Percentiles rank a stretch among this genome's conserved stretches.
Conservation (phyloP, 169 alveolate species). For the Nephromyces sp. region DNA sequence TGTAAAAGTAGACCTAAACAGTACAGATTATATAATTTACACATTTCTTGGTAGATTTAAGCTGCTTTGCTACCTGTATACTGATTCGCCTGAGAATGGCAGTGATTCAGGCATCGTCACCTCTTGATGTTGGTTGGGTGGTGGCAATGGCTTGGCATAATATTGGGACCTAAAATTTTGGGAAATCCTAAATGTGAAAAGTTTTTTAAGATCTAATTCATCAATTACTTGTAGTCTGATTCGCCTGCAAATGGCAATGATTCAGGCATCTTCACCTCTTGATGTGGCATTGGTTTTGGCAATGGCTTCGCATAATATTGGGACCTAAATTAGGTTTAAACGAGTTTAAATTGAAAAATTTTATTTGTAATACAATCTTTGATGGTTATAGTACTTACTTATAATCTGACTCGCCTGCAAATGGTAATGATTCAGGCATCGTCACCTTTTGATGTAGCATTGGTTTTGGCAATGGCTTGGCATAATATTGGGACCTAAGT, state of each 20-base stretch:
- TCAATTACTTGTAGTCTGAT: constrained; percentile 31
- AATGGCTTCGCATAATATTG: not conserved
- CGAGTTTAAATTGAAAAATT: not conserved
- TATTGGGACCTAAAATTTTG: constrained; percentile 47
- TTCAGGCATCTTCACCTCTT: constrained; percentile 25
- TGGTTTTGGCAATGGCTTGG: constrained; percentile 41
- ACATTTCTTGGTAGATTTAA: constrained; percentile 27
- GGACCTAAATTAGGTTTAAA: not conserved
- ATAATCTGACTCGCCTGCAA: constrained; percentile 34
- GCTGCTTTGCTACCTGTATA: constrained; percentile 31
- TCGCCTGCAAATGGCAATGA: constrained; percentile 47
- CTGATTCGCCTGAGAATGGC: constrained; percentile 38
- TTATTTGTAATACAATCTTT: not conserved
- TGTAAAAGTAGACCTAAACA: not conserved
- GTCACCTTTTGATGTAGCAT: constrained; percentile 21
- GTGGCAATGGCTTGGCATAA: constrained; percentile 45
- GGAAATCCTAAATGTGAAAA: no score
- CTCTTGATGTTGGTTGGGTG: constrained; percentile 16
- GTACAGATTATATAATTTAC: not conserved
- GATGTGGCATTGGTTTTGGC: constrained; percentile 6
- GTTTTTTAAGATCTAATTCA: no score
- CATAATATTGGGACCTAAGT: constrained; percentile 43
- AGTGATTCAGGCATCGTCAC: constrained; percentile 28
- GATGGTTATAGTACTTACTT: constrained; percentile 32
- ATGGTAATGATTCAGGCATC: constrained; percentile 33